Evolutionary conservation across 2,329 filamentous ascomycete genomes (phyloP), one percentile per base, ranked within the genome.

Genomic region (Clarireedia hainanense): DNA sequence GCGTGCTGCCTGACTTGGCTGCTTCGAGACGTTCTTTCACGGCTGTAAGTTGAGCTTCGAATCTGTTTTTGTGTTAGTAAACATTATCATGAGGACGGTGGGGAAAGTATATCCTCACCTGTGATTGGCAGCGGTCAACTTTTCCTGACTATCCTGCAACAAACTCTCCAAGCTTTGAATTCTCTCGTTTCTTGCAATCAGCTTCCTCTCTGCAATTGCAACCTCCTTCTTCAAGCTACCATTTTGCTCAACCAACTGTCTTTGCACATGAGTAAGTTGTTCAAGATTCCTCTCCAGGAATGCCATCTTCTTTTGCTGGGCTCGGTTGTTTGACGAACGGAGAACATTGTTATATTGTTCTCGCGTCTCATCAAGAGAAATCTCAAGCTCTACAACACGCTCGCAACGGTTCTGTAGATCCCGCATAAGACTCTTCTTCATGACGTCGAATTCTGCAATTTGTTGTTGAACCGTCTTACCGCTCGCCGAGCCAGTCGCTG

Each of bases 271-370:
- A 3, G 94, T 99, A 54, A 99, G 80, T 73, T 99, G 94, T 75
- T 99, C 94, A 42, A 99, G 83, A 71, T 99, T 99, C 69, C 94
- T 87, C 77, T 99, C 94, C 50, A 99, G 76, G 80, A 99, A 99
- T 15, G 94, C 95, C 89, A 99, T 97, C 82, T 99, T 99, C 87
- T 99, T 99, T 75, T 99, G 94, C 76, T 99, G 94, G 24, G 94
- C 92, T 58, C 94, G 88, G 78, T 95, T 97, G 78, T 99, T 99
- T 63, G 90, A 96, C 50, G 90, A 94, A 56, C 92, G 86, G 57
- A 99, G 81, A 58, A 99, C 94, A 67, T 96, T 96, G 78, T 99
- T 97, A 76, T 99, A 99, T 75, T 99, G 94, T 76, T 99, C 94
- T 55, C 94, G 84, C 0, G 94, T 96, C 77, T 96, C 91, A 69